Evolutionary conservation across 805 yeast species (phyloP).

Genomic region (Metschnikowia kofuensis): DNA sequence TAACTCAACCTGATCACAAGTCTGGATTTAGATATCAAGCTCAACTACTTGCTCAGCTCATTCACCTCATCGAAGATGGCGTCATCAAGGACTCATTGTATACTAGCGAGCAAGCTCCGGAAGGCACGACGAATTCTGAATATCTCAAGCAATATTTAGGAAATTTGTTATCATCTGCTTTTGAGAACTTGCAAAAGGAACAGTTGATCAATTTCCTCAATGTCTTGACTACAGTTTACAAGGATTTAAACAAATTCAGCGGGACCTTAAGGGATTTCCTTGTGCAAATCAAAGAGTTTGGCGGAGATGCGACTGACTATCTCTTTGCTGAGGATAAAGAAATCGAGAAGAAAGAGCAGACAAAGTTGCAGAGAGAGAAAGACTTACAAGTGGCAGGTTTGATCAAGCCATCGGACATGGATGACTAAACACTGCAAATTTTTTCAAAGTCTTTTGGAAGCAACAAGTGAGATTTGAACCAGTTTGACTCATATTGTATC

Average conservation of each 20-base stretch:
- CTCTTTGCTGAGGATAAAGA: slow-evolving; percentile 92
- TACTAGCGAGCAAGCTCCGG: slow-evolving; percentile 74
- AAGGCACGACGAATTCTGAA: slow-evolving; percentile 76
- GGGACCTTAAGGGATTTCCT: slow-evolving; percentile 90
- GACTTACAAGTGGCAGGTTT: slow-evolving; percentile 91
- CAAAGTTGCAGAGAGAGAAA: slow-evolving; percentile 67
- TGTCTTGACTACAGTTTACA: slow-evolving; percentile 71
- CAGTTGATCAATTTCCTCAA: slow-evolving; percentile 80
- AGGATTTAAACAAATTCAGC: slow-evolving; percentile 71
- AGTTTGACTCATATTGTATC: too few relatives aligned
- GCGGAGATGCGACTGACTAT: slow-evolving; percentile 94
- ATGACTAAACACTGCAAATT: slow-evolving; percentile 41
- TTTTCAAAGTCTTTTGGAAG: too few relatives aligned
- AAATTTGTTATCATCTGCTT: slow-evolving; percentile 80
- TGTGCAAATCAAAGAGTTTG: slow-evolving; percentile 92
- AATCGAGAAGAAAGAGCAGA: slow-evolving; percentile 66
- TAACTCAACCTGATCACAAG: slow-evolving; percentile 96
- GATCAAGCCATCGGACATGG: slow-evolving; percentile 91
- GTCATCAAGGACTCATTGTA: slow-evolving; percentile 78
- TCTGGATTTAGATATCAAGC: slow-evolving; percentile 92
- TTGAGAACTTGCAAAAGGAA: slow-evolving; percentile 82
- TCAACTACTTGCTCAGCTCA: slow-evolving; percentile 75
- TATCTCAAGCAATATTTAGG: slow-evolving; percentile 80
- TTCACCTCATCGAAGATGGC: slow-evolving; percentile 76
- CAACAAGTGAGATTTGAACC: too few relatives aligned